Evolutionary conservation across 2,329 filamentous ascomycete genomes (phyloP).

Genomic region (Aspergillus aculeatinus): DNA sequence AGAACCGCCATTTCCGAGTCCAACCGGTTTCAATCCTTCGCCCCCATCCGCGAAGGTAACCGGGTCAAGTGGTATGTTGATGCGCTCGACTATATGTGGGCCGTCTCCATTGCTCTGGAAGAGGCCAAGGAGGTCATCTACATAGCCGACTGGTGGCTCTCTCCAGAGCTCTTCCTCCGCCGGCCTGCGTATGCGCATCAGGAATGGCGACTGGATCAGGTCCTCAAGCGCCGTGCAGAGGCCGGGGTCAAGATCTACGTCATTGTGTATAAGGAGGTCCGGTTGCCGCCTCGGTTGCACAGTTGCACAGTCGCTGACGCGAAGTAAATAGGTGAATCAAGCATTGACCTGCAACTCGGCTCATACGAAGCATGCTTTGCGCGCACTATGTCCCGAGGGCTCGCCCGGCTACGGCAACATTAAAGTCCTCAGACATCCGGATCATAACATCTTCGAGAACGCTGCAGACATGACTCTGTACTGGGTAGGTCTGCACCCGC

Average conservation of each 20-base stretch:
- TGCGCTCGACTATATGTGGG: conserved; percentile 92
- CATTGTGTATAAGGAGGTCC: conserved; percentile 82
- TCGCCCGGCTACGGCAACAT: conserved; percentile 85
- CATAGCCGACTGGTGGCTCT: conserved; percentile 96
- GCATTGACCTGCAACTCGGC: conserved; percentile 87
- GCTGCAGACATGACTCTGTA: conserved; percentile 95
- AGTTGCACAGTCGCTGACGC: conserved; percentile 8
- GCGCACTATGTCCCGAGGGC: conserved; percentile 76
- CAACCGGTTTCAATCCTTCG: conserved; percentile 87
- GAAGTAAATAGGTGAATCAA: conserved; percentile 56
- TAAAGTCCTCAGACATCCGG: conserved; percentile 81
- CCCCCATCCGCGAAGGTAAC: conserved; percentile 81
- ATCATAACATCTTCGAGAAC: conserved; percentile 93
- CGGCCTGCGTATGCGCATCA: conserved; percentile 79
- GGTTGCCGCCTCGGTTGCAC: neutral
- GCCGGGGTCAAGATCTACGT: conserved; percentile 93
- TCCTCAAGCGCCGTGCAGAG: conserved; percentile 85
- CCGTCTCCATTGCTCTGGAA: conserved; percentile 87
- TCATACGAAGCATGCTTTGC: conserved; percentile 86
- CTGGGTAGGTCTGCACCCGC: conserved; percentile 54
- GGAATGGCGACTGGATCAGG: conserved; percentile 80
- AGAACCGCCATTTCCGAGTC: conserved; percentile 67
- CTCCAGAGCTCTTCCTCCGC: conserved; percentile 80
- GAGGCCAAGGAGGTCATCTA: conserved; percentile 90
- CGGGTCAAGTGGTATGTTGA: conserved; percentile 97